Evolutionary conservation across 176 grass and related monocot species (phyloP), one percentile per base, ranked within the genome.

Genomic region (Eleusine indica): DNA sequence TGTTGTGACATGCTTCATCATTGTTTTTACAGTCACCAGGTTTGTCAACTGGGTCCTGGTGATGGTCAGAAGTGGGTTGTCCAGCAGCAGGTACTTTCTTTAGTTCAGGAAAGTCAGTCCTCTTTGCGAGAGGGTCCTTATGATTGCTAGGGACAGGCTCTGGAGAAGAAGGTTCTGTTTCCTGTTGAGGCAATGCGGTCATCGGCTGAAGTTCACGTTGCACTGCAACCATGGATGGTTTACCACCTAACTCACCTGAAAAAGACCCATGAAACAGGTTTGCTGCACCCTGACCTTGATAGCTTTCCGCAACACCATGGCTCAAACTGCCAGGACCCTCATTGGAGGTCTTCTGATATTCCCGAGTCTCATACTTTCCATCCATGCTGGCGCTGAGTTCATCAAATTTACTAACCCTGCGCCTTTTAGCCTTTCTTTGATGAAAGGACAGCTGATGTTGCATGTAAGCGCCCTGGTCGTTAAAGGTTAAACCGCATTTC

Each of bases 401-500:
- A 21, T 67, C 54, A 32, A 68, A 58, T 88, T 80, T 80, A 80
- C 72, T 78, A 80, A 90, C 85, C 79, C 70, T 89, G 71, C 86
- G 88, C 63, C 93, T 90, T 82, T 99, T 99, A 89, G 86, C 67
- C 74, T 87, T 99, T 71, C 66, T 90, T 88, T 92, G 91, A 71
- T 96, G 91, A 87, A 88, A 91, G 66, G 91, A 91, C 22, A 92
- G 77, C 19, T 96, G 91, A 70, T 96, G 93, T 73, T 94, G 91
- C 86, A 92, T 78, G 86, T 99, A 89, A 39, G 78, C 66, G 69
- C 91, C 72, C 70, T 92, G 92, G 43, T 92, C 93, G 69, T 80
- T 28, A 83, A 96, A 93, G 69, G 75, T 84, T 71, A 89, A 80
- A 49, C 92, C 92, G 90, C 93, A 96, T 71, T 90, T 87, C 32